phyloP scores from a whole-genome alignment of 2,329 filamentous ascomycete species.

The Colletotrichum orbiculare region DNA sequence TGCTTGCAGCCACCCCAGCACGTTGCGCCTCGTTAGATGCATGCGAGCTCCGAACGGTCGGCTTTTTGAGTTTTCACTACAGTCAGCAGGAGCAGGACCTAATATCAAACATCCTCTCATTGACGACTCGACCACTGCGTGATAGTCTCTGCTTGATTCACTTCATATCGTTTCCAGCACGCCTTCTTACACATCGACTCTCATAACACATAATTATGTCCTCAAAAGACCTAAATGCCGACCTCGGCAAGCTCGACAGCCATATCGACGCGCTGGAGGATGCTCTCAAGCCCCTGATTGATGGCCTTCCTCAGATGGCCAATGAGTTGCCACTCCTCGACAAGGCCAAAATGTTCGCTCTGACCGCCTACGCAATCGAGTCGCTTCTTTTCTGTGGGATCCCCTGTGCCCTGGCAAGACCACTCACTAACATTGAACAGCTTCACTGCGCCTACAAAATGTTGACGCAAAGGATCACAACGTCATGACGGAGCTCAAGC shows the following conservation, averaged over 20 bases:
- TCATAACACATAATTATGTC: constrained; percentile 42
- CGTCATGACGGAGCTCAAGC: constrained; percentile 85
- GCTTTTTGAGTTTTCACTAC: constrained; percentile 34
- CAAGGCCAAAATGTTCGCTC: constrained; percentile 92
- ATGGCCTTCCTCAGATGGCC: constrained; percentile 73
- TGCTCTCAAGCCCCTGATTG: constrained; percentile 78
- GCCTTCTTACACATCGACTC: not conserved
- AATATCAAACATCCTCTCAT: too few relatives aligned
- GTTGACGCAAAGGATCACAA: constrained; percentile 85
- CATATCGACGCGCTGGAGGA: constrained; percentile 84
- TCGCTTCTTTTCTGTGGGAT: constrained; percentile 84
- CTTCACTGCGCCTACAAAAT: constrained; percentile 81
- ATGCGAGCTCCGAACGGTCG: constrained; percentile 24
- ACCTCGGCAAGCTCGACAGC: constrained; percentile 79
- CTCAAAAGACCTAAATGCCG: constrained; percentile 68
- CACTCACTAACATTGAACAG: constrained; percentile 51
- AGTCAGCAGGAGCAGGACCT: too few relatives aligned
- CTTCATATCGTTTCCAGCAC: not conserved
- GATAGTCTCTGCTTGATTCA: not conserved
- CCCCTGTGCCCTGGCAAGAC: too few relatives aligned
- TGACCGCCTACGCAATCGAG: constrained; percentile 89
- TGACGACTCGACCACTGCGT: too few relatives aligned
- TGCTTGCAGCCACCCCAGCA: constrained; percentile 2
- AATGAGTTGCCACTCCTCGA: constrained; percentile 90
- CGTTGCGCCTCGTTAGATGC: constrained; percentile 25